Evolutionary conservation across 306 rosid species (phyloP), one percentile per base, ranked within the genome.

Genomic region (Cyclanthera cordifolia): DNA sequence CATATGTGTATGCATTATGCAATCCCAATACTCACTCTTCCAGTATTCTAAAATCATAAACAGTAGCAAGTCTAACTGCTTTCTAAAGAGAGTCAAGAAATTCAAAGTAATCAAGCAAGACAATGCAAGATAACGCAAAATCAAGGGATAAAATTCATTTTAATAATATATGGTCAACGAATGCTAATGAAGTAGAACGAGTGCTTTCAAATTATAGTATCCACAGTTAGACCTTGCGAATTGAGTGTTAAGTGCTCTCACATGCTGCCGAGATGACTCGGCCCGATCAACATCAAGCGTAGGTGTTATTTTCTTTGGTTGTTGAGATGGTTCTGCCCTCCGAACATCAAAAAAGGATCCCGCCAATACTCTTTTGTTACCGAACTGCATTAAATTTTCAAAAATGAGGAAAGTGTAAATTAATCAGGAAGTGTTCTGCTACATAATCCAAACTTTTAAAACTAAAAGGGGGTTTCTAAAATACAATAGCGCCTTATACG

Each of bases 231-330:
- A 94, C 99, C 97, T 94, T 78, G 96, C 96, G 74, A 94, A 94
- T 78, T 94, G 97, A 82, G 84, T 84, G 78, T 94, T 94, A 79
- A 94, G 91, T 81, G 96, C 97, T 86, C 99, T 86, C 90, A 94
- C 99, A 79, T 94, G 99, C 91, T 79, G 95, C 86, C 75, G 82
- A 13, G 99, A 90, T 53, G 90, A 85, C 78, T 81, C 94, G 1
- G 98, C 98, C 74, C 79, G 86, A 55, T 79, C 82, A 79, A 76
- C 74, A 76, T 93, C 87, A 77, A 93, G 79, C 2, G 80, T 48
- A 51, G 87, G 80, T 13, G 86, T 65, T 46, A 53, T 77, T 41
- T 13, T 75, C 55, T 27, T 54, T 25, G 76, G 75, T 72, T 81
- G 86, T 70, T 82, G 89, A 72, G 97, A 86, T 67, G 86, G 83